phyloP scores from a whole-genome alignment of 345 rosid species.

The Lumnitzera racemosa region DNA sequence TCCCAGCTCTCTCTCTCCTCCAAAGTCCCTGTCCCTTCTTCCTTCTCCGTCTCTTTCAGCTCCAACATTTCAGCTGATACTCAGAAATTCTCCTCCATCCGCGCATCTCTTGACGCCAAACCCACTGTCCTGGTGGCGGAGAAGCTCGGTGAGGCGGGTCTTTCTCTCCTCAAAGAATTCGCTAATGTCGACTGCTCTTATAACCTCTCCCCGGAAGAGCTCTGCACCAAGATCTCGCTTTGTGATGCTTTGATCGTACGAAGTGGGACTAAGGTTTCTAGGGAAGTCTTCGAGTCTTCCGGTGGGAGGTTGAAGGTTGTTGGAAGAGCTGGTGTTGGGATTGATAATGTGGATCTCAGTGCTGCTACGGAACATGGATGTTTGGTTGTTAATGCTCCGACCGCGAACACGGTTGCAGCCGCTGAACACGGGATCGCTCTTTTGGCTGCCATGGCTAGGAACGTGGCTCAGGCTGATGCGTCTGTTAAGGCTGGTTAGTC shows the following conservation, averaged over 20 bases:
- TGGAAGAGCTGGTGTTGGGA: constrained; percentile 92
- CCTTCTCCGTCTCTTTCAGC: constrained; percentile 20
- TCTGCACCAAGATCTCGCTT: constrained; percentile 83
- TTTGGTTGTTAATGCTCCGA: constrained; percentile 87
- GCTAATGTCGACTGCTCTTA: constrained; percentile 77
- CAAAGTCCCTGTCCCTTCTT: constrained; percentile 17
- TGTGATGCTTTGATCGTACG: constrained; percentile 81
- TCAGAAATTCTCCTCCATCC: constrained; percentile 17
- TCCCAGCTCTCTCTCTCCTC: constrained; percentile 32
- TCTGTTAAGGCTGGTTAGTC: constrained; percentile 86
- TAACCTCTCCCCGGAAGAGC: constrained; percentile 80
- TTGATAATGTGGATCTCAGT: constrained; percentile 86
- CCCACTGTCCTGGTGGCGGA: constrained; percentile 82
- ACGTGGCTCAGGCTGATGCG: constrained; percentile 84
- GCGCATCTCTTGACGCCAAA: constrained; percentile 32
- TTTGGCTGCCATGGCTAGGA: constrained; percentile 79
- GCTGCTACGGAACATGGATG: constrained; percentile 91
- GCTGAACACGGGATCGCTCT: constrained; percentile 96
- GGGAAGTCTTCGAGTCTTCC: constrained; percentile 77
- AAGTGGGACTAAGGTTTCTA: constrained; percentile 71
- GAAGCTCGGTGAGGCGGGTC: constrained; percentile 78
- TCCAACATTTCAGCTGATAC: constrained; percentile 15
- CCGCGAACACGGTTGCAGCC: constrained; percentile 87
- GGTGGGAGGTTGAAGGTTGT: constrained; percentile 81
- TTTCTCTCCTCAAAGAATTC: constrained; percentile 44